Base-by-base conservation (phyloP, 495 filamentous ascomycete species). In the Rostrohypoxylon terebratum region DNA sequence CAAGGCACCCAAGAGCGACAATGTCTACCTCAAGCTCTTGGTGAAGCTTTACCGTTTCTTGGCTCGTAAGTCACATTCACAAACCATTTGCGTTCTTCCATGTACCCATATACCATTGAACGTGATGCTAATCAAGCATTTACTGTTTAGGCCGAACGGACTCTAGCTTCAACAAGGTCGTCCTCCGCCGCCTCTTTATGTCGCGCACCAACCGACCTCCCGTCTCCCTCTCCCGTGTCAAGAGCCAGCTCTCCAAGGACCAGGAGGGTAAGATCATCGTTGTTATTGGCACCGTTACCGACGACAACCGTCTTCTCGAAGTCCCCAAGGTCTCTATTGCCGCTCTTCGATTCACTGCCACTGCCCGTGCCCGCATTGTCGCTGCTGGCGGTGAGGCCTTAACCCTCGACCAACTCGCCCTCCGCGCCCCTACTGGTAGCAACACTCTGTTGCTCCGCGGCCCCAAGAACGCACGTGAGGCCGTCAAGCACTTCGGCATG, bases 31-130 rank as follows among this genome's bases (percentile, higher is more conserved):
- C 78, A 93, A 94, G 88, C 91, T 99, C 74, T 87, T 98, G 80
- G 94, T 98, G 85, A 98, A 98, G 90, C 92, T 99, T 28, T 99
- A 98, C 90, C 91, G 92, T 85, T 99, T 99, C 91, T 86, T 99
- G 77, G 91, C 94, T 77, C 94, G 95, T 97, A 92, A 84, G 94
- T 90, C 11, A 28, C 28, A 33, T 9, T 48, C 8, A 20, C 8
- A 38, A 58, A 40, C 14, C 2, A 28, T 8, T 14, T 36, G 31
- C 38, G 6, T 8, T 8, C 5, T 4, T 20, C 14, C n/a, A 8
- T 58, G 14, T 23, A 20, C 21, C n/a, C n/a, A n/a, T n/a, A n/a
- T n/a, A n/a, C n/a, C n/a, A n/a, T 28, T 28, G 28, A 28, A 7
- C 6, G 25, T n/a, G 9, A 62, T 53, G 40, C 50, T 63, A 42